Evolutionary conservation across 805 yeast genomes (phyloP).

Genomic region (Priceomyces carsonii): DNA sequence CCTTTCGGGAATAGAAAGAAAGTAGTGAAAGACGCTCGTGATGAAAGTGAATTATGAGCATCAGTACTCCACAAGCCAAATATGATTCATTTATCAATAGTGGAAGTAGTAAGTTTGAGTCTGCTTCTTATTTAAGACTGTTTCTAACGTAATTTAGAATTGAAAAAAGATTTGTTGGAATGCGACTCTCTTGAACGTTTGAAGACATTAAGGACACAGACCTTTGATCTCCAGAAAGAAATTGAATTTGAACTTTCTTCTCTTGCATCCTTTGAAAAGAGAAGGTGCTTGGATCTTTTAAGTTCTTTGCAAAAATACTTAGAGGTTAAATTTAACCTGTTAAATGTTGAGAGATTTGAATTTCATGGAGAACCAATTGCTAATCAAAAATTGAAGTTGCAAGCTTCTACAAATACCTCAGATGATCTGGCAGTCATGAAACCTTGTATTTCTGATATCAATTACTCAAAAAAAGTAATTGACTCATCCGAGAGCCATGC

Average conservation of each 20-base stretch:
- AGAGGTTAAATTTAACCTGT: constrained; percentile 17
- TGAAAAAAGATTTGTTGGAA: constrained; percentile 11
- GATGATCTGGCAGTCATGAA: background rate
- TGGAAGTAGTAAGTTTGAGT: too few species aligned
- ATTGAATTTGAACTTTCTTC: constrained; percentile 7
- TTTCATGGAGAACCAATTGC: constrained; percentile 33
- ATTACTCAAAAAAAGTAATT: constrained; percentile 6
- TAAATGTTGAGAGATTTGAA: constrained; percentile 17
- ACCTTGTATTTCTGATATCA: constrained; percentile 3
- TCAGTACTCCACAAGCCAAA: too few species aligned
- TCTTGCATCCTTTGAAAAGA: constrained; percentile 18
- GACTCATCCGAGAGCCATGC: constrained; percentile 9
- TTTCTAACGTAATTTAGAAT: too few species aligned
- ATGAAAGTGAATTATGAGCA: too few species aligned
- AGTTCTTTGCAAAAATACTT: constrained; percentile 19
- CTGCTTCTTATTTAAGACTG: too few species aligned
- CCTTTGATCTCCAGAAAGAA: constrained; percentile 10
- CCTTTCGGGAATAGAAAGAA: too few species aligned
- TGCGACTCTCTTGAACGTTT: constrained; percentile 7
- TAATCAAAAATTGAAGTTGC: constrained; percentile 4
- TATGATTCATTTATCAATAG: too few species aligned
- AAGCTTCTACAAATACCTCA: background rate
- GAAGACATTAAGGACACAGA: constrained; percentile 5
- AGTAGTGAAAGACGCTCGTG: too few species aligned
- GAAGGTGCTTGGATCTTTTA: constrained; percentile 19